A percentile compares a stretch with the other conserved stretches of the same genome.
These are phyloP conservation scores for Capsicum rhomboideum DNA, from an alignment of 257 asterid genomes.

Conservation along the genomic window DNA sequence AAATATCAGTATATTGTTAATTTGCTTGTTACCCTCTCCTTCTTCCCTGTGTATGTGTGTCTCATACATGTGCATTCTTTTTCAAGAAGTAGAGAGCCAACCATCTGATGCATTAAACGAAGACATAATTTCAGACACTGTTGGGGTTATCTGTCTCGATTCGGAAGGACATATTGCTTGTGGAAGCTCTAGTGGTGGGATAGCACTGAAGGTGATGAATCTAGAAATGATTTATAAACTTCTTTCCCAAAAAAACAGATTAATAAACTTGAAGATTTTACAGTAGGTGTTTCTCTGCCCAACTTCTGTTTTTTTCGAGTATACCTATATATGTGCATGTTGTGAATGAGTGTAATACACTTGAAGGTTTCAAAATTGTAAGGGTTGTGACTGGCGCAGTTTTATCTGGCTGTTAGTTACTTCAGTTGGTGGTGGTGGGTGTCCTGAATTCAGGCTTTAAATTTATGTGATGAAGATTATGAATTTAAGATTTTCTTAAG, in stretches of 20 bases:
- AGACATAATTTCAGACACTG: conserved; percentile 64
- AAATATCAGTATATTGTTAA: neutral
- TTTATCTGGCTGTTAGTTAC: no score
- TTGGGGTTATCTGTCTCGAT: conserved; percentile 93
- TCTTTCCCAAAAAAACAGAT: neutral
- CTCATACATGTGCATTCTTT: conserved; percentile 9
- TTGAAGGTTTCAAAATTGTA: neutral
- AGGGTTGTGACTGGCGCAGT: neutral
- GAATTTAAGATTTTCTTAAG: neutral
- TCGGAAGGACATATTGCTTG: conserved; percentile 72
- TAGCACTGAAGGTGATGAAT: conserved; percentile 78
- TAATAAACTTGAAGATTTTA: neutral
- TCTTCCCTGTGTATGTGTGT: neutral
- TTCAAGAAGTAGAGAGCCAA: conserved; percentile 26
- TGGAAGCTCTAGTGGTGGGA: conserved; percentile 98
- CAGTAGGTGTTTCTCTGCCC: neutral
- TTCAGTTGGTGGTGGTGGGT: no score
- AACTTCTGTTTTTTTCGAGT: neutral
- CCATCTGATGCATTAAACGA: conserved; percentile 30
- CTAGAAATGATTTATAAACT: neutral
- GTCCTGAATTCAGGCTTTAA: neutral
- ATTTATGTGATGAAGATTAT: neutral
- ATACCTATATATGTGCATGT: neutral
- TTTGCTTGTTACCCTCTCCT: neutral
- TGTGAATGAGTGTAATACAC: neutral